Percentiles rank a stretch among this genome's conserved stretches.
Evolutionary conservation across 2,329 filamentous ascomycete species (phyloP).

Genomic region (Trichoderma sp.): DNA sequence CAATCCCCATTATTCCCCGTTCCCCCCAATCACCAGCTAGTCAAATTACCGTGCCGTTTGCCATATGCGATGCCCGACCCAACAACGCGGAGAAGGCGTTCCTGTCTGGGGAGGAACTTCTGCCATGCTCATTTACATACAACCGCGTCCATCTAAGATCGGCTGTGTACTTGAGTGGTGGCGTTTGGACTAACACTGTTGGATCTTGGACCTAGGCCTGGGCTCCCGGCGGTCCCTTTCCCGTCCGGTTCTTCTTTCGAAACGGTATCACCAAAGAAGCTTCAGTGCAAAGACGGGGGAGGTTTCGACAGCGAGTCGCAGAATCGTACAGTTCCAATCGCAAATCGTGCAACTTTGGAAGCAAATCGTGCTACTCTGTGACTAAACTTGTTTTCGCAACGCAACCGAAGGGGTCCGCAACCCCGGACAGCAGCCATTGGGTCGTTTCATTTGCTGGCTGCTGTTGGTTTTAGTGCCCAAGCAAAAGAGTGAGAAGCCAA

Average conservation of each 20-base stretch:
- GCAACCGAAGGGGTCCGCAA: slow-evolving; percentile 10
- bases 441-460: slow-evolving; percentile 8
- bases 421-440: slow-evolving; percentile 12
- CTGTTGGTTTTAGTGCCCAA: not conserved
- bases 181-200: not conserved
- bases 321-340: not conserved
- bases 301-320: not conserved
- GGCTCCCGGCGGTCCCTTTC: not conserved
- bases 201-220: not conserved
- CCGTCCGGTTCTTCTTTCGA: not conserved
- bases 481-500: not conserved
- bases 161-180: not conserved
- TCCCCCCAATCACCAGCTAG: not conserved
- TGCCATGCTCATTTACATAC: not conserved
- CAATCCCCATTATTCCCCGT: not conserved
- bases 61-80: not conserved
- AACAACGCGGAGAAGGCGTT: not conserved
- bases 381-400: slow-evolving; percentile 5
- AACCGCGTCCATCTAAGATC: not conserved
- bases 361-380: slow-evolving; percentile 11
- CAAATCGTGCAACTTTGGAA: not conserved
- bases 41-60: not conserved
- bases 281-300: not conserved
- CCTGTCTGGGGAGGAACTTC: slow-evolving; percentile 2
- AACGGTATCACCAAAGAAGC: not conserved